Base-by-base conservation (phyloP, 2,329 filamentous ascomycete genomes). In the Dactylonectria estremocensis region DNA sequence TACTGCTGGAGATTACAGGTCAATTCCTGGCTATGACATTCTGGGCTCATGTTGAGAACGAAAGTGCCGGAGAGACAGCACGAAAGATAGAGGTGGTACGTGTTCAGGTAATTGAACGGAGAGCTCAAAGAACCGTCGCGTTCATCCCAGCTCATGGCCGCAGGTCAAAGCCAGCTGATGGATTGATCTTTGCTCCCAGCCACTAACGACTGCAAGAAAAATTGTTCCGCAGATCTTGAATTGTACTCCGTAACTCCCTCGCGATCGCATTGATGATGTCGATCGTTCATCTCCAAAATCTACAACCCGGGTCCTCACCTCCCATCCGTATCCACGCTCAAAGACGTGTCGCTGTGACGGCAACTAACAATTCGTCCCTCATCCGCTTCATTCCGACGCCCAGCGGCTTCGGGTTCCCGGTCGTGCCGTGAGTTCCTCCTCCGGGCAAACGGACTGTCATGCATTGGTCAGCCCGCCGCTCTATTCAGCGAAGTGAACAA, bases 261-360 rank as follows among this genome's bases (percentile, higher is more conserved):
- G 48, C 63, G 50, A 69, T 73, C 64, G 61, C 45, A 64, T 73
- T 66, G 61, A 72, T 73, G 11, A 37, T 28, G 67, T 64, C 60
- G 45, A 59, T 33, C 48, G 24, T 69, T 69, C 67, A 59, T 73
- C 59, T 68, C 52, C 50, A 68, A 60, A 54, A 43, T 66, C n/a
- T 59, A 61, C 28, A 58, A 57, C 58, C 50, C 65, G 52, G 40
- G 43, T 64, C 61, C 50, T 67, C 31, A 59, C 43, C 37, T 46
- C 50, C 45, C 56, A 28, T 22, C 46, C 33, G 43, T 70, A 56
- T 57, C 57, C 60, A 65, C 66, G 22, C 31, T 24, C 28, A 20
- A 55, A 53, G 40, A 31, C 20, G 54, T 63, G 56, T 50, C 45
- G 46, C 33, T 10, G 7, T 13, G 31, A 52, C 46, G 18, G 35